These are phyloP conservation scores for Cyphellophora attinorum DNA, from an alignment of 2,329 filamentous ascomycete species.

Conservation along the genomic window DNA sequence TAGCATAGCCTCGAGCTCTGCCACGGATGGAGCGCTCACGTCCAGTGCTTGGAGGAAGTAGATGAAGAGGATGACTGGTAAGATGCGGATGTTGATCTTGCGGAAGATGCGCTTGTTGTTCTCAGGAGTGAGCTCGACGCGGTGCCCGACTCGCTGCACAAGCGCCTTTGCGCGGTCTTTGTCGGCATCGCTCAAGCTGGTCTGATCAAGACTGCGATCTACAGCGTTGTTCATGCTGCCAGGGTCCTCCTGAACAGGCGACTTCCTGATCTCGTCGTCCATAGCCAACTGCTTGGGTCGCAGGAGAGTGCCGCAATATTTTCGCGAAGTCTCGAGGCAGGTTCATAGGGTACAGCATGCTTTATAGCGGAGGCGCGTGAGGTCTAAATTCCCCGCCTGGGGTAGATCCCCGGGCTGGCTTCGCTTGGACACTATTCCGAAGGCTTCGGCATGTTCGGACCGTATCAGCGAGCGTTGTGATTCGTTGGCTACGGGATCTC, in stretches of 20 bases:
- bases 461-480: no score
- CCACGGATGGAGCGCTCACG: no score
- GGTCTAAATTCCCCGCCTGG: no score
- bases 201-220: not conserved
- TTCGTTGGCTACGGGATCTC: no score
- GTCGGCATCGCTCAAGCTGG: conserved; percentile 5
- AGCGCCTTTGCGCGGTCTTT: conserved; percentile 42
- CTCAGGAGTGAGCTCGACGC: conserved; percentile 39
- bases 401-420: no score
- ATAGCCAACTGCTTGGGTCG: not conserved
- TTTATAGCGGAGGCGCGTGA: no score
- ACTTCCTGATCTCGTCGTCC: not conserved
- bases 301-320: no score
- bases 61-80: conserved; percentile 48
- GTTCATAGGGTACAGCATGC: no score
- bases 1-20: no score
- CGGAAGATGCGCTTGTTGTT: conserved; percentile 44
- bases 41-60: conserved; percentile 57
- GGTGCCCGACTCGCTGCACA: conserved; percentile 35
- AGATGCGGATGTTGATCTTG: conserved; percentile 41
- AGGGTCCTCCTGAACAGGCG: not conserved
- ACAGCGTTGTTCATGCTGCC: not conserved
- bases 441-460: no score
- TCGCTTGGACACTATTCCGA: no score
- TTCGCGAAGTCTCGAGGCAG: no score